phyloP scores from a whole-genome alignment of 768 basidiomycete species.

The Phallus indusiatus region DNA sequence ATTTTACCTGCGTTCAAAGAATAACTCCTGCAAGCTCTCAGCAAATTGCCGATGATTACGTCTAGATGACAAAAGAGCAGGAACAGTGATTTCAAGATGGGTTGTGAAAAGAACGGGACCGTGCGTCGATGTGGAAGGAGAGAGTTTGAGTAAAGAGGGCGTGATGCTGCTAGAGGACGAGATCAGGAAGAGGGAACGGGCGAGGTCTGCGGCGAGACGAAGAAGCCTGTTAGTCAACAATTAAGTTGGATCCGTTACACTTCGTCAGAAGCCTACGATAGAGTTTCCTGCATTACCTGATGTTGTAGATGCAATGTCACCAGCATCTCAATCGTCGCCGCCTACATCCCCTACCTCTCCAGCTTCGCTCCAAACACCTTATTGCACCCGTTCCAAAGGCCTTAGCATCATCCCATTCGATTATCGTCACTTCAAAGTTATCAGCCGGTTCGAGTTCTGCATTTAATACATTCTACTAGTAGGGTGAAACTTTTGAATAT shows the following conservation, averaged over 20 bases:
- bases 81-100: slow-evolving; percentile 70
- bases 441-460: background rate
- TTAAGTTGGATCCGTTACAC: background rate
- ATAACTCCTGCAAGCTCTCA: slow-evolving; percentile 48
- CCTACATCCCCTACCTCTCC: background rate
- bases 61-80: slow-evolving; percentile 61
- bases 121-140: slow-evolving; percentile 81
- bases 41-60: slow-evolving; percentile 54
- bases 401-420: slow-evolving; percentile 6
- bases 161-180: slow-evolving; percentile 77
- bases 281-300: background rate
- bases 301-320: background rate
- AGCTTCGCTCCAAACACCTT: slow-evolving; percentile 1
- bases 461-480: background rate
- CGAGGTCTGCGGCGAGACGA: slow-evolving; percentile 43
- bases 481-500: slow-evolving; percentile 95
- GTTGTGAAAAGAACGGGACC: slow-evolving; percentile 52
- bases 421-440: background rate
- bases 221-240: slow-evolving; percentile 35
- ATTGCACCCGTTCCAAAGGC: background rate
- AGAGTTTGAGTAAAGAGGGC: slow-evolving; percentile 75
- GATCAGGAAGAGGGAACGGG: slow-evolving; percentile 36
- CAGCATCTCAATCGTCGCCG: background rate
- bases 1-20: slow-evolving; percentile 42
- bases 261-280: slow-evolving; percentile 1